Base-by-base conservation (phyloP, 1,284 basidiomycete species). In the Boletus subluridellus region DNA sequence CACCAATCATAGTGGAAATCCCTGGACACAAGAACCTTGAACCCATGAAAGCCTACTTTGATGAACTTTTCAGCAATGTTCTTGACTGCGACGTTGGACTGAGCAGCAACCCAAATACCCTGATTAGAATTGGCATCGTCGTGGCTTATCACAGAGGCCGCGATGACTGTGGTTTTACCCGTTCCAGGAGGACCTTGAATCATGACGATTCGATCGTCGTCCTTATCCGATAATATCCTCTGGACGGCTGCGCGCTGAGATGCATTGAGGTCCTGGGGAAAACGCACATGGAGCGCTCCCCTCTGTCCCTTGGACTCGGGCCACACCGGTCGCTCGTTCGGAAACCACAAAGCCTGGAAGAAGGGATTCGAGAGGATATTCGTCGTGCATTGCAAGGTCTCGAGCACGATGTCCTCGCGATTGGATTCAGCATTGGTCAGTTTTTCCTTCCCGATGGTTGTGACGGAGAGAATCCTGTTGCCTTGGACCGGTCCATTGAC, bases 91-190 rank as follows among this genome's bases (percentile, higher is more conserved):
- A 84, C 78, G 65, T 85, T 85, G 0, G 80, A 86, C 54, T 92
- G 86, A 6, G 89, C 87, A 55, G 87, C 74, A 9, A 92, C 77
- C 87, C 87, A 92, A 10, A 89, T 80, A 15, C 63, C 55, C 2
- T 65, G 71, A 9, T 11, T 7, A 24, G 55, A 60, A 2, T 35
- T 32, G 56, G 63, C 67, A 21, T 65, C 52, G 49, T 74, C 64
- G 21, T 76, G 64, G 49, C 73, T 76, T 2, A 74, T 68, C 6
- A 88, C 85, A 14, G 81, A 77, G 5, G 85, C 83, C 1, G 72
- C 65, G 4, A 74, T 72, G n/a, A 72, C 65, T 0, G 73, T 73
- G 6, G 70, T 72, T 58, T 74, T 72, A 0, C 78, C 75, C 12
- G 77, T 80, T 5, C 81, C 80, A 4, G 81, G 80, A 54, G 79